Conservation (phyloP, 345 rosid species). For the Hibiscus syriacus region DNA sequence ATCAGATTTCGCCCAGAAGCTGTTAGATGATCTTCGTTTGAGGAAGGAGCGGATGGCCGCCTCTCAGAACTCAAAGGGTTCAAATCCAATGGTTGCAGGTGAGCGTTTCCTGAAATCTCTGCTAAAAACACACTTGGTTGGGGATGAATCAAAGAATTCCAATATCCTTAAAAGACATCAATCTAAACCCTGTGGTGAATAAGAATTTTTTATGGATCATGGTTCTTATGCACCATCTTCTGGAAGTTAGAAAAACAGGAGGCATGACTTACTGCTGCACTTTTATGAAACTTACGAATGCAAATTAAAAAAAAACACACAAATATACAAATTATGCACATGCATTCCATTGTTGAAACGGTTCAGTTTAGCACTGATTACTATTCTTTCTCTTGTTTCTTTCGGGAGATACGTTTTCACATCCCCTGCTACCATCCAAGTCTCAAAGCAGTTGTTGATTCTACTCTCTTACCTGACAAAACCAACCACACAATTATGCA, state of each 20-base stretch:
- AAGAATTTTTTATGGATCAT: neutral
- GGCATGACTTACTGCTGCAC: neutral
- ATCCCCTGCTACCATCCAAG: no score
- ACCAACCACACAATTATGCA: neutral
- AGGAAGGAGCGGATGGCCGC: constrained; percentile 65
- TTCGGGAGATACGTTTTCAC: no score
- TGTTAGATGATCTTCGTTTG: constrained; percentile 76
- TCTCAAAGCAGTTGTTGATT: no score
- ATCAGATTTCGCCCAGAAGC: constrained; percentile 89
- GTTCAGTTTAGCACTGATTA: neutral
- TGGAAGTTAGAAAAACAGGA: constrained; percentile 10
- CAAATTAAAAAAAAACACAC: neutral
- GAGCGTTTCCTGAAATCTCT: no score
- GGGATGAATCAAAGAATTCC: neutral
- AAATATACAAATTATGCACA: neutral
- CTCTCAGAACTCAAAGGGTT: constrained; percentile 38
- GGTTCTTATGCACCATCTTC: constrained; percentile 8
- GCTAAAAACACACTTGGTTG: no score
- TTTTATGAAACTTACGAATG: no score
- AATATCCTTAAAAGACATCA: neutral
- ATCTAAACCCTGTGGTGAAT: neutral
- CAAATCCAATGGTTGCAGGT: constrained; percentile 18
- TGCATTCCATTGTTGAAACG: neutral
- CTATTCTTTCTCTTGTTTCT: neutral
- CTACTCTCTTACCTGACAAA: neutral